phyloP scores from a whole-genome alignment of 768 basidiomycete species.

The Mycena albidolilacea region DNA sequence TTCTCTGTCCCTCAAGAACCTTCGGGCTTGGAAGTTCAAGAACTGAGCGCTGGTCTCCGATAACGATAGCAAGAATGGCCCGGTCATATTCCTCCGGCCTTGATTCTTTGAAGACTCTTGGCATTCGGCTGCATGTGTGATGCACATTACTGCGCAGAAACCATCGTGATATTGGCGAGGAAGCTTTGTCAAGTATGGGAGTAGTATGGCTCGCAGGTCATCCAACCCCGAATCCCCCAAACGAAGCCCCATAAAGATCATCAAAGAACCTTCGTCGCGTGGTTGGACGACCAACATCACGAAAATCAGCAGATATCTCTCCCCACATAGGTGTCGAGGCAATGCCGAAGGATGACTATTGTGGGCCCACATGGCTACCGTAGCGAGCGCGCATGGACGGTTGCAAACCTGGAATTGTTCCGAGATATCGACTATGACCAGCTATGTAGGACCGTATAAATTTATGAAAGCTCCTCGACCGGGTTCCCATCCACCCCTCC shows the following conservation, averaged over 20 bases:
- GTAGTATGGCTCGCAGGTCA: not conserved
- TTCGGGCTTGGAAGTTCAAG: not conserved
- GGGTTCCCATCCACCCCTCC: slow-evolving; percentile 1
- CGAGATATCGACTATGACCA: slow-evolving; percentile 4
- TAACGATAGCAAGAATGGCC: not conserved
- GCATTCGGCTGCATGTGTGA: not conserved
- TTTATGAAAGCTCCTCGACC: not conserved
- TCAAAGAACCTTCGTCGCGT: not conserved
- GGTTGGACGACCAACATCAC: not conserved
- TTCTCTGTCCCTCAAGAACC: not conserved
- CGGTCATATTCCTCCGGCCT: not conserved
- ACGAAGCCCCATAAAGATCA: not conserved
- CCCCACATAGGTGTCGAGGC: not conserved
- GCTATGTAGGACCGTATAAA: slow-evolving; percentile 22
- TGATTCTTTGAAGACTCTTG: not conserved
- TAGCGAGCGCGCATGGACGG: slow-evolving; percentile 26
- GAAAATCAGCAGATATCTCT: not conserved
- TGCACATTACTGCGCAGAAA: not conserved
- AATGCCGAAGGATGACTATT: slow-evolving; percentile 6
- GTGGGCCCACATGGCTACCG: slow-evolving; percentile 23
- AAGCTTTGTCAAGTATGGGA: not conserved
- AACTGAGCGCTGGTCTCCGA: not conserved
- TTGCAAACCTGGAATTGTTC: slow-evolving; percentile 13
- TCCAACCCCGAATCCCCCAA: not conserved
- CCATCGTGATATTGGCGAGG: not conserved